These are phyloP conservation scores for Boletellus sp. DNA, from an alignment of 1,284 basidiomycete species.

Conservation along the genomic window DNA sequence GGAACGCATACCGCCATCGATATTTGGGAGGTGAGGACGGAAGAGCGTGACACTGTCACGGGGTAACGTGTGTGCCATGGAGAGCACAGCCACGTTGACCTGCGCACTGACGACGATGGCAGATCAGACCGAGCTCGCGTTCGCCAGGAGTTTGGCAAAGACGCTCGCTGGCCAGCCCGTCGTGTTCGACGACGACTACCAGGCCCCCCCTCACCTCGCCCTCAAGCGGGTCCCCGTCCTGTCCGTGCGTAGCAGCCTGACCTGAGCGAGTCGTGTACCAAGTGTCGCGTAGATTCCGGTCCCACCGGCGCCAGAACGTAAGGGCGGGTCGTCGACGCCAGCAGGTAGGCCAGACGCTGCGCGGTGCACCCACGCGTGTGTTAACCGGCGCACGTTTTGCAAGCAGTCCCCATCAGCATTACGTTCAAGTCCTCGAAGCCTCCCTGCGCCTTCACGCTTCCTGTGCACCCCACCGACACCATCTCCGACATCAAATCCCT, in stretches of 20 bases:
- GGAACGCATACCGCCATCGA: slow-evolving; percentile 28
- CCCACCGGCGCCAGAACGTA: slow-evolving; percentile 54
- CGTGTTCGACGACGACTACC: slow-evolving; percentile 71
- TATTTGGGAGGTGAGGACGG: slow-evolving; percentile 1
- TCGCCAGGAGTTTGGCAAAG: slow-evolving; percentile 71
- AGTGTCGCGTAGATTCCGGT: slow-evolving; percentile 48
- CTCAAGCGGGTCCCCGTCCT: slow-evolving; percentile 74
- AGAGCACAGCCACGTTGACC: slow-evolving; percentile 17
- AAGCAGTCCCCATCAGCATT: slow-evolving; percentile 56
- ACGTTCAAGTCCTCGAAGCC: slow-evolving; percentile 91
- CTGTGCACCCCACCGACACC: slow-evolving; percentile 72
- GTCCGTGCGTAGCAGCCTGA: slow-evolving; percentile 45
- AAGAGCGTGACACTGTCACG: slow-evolving; percentile 25
- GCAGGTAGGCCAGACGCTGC: slow-evolving; percentile 32
- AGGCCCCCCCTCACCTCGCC: slow-evolving; percentile 67
- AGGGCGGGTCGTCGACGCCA: slow-evolving; percentile 34
- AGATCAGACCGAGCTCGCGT: slow-evolving; percentile 67
- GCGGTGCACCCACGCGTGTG: slow-evolving; percentile 3
- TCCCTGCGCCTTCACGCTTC: slow-evolving; percentile 67
- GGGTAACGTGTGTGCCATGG: slow-evolving; percentile 16
- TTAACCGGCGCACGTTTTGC: slow-evolving; percentile 10
- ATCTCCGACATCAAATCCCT: slow-evolving; percentile 75
- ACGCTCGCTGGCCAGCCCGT: slow-evolving; percentile 68
- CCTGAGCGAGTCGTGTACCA: background rate
- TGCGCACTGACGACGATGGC: slow-evolving; percentile 38